phyloP scores from a whole-genome alignment of 1,284 basidiomycete genomes.

The Austroboletus novae-zelandiae region DNA sequence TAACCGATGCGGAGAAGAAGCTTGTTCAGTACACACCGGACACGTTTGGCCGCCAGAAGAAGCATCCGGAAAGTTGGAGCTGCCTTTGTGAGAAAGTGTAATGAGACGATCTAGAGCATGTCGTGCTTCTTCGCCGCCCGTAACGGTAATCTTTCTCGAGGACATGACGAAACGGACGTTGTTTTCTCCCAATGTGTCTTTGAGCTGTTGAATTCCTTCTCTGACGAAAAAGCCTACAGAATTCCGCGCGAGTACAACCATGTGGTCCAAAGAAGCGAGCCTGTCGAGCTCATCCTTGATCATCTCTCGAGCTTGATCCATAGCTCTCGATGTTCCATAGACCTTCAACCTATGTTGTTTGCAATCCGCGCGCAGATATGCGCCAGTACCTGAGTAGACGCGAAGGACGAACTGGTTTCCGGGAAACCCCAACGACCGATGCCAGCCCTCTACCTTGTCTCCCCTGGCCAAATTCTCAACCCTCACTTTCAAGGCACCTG shows the following conservation, averaged over 20 bases:
- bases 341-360: slow-evolving; percentile 40
- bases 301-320: slow-evolving; percentile 39
- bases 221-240: slow-evolving; percentile 49
- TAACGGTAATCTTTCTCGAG: slow-evolving; percentile 39
- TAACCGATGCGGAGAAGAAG: slow-evolving; percentile 44
- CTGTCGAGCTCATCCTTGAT: slow-evolving; percentile 43
- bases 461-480: slow-evolving; percentile 54
- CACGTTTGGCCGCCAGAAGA: slow-evolving; percentile 29
- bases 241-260: slow-evolving; percentile 33
- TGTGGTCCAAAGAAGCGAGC: slow-evolving; percentile 41
- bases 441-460: slow-evolving; percentile 48
- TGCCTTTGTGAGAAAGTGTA: slow-evolving; percentile 35
- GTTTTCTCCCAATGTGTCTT: slow-evolving; percentile 49
- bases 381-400: slow-evolving; percentile 37
- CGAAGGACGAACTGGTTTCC: slow-evolving; percentile 36
- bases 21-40: slow-evolving; percentile 49
- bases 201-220: slow-evolving; percentile 43
- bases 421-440: slow-evolving; percentile 36
- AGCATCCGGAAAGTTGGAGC: too few species aligned
- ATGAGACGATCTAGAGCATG: slow-evolving; percentile 44
- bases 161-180: slow-evolving; percentile 42
- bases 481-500: slow-evolving; percentile 56
- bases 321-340: slow-evolving; percentile 38
- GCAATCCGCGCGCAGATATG: slow-evolving; percentile 43
- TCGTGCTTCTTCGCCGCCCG: slow-evolving; percentile 48